Conservation (phyloP, 1,284 basidiomycete species). For the Mixia osmundae region DNA sequence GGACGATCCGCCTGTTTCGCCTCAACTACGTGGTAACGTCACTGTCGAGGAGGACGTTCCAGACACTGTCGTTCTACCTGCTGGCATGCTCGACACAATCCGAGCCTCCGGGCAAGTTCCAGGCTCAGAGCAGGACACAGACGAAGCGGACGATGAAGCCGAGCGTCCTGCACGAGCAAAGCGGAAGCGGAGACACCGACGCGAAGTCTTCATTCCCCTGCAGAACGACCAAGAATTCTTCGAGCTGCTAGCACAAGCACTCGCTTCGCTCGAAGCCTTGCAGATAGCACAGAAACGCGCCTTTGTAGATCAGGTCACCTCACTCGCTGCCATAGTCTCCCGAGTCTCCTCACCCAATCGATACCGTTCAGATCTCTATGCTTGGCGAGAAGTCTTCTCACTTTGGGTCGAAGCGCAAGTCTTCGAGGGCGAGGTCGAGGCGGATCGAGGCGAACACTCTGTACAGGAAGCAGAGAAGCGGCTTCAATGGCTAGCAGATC, state of each 20-base stretch:
- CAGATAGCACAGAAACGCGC: slow-evolving; percentile 36
- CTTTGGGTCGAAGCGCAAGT: slow-evolving; percentile 70
- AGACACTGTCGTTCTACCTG: not conserved
- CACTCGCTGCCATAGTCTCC: slow-evolving; percentile 37
- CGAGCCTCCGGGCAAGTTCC: not conserved
- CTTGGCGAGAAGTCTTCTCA: slow-evolving; percentile 75
- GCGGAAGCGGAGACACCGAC: not conserved
- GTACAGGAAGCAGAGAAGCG: slow-evolving; percentile 47
- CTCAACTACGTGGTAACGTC: not conserved
- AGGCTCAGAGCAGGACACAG: not conserved
- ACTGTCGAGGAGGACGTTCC: not conserved
- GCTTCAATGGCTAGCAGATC: slow-evolving; percentile 42
- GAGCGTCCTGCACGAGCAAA: not conserved
- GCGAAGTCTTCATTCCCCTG: slow-evolving; percentile 54
- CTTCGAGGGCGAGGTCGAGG: slow-evolving; percentile 57
- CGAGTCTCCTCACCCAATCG: slow-evolving; percentile 25
- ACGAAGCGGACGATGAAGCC: slow-evolving; percentile 1
- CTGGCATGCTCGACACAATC: too few species aligned
- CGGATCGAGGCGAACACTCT: slow-evolving; percentile 43
- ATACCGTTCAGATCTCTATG: slow-evolving; percentile 48
- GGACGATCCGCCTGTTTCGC: not conserved
- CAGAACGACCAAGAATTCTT: slow-evolving; percentile 61
- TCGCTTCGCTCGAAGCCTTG: slow-evolving; percentile 43
- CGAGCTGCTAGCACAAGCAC: slow-evolving; percentile 43
- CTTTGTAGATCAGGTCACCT: slow-evolving; percentile 38